Evolutionary conservation across 139 green algal genomes (phyloP).

Genomic region (Marvania coccoides): DNA sequence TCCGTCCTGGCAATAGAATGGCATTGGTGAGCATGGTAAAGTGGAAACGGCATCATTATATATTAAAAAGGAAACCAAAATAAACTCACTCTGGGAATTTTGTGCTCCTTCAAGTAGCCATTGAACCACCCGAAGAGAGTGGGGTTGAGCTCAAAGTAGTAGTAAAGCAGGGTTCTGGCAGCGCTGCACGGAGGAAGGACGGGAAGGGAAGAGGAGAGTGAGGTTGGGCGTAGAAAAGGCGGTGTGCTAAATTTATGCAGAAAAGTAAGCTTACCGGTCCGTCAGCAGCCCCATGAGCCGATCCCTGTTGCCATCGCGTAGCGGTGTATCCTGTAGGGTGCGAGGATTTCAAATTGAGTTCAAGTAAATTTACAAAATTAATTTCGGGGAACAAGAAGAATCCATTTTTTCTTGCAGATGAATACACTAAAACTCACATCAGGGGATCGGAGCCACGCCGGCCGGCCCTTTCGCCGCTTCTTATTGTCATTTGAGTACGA

Average conservation of each 20-base stretch:
- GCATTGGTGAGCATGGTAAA: background rate
- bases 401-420: background rate
- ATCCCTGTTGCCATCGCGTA: conserved; percentile 77
- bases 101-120: conserved; percentile 42
- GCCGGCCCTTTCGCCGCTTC: conserved; percentile 33
- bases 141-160: conserved; percentile 49
- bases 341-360: too few relatives aligned
- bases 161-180: conserved; percentile 65
- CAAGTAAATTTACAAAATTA: too few relatives aligned
- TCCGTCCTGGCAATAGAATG: conserved; percentile 33
- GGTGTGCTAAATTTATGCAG: background rate
- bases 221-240: background rate
- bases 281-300: conserved; percentile 72
- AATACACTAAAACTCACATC: background rate
- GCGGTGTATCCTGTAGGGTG: conserved; percentile 54
- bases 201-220: background rate
- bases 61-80: too few relatives aligned
- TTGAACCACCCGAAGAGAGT: conserved; percentile 31
- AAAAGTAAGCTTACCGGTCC: conserved; percentile 33
- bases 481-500: conserved; percentile 2
- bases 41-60: too few relatives aligned
- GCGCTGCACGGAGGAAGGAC: conserved; percentile 33
- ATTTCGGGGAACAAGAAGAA: background rate
- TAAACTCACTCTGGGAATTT: conserved; percentile 49
- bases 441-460: conserved; percentile 25